These are phyloP conservation scores for Zygotorulaspora chibaensis DNA, from an alignment of 805 yeast species.

Conservation along the genomic window DNA sequence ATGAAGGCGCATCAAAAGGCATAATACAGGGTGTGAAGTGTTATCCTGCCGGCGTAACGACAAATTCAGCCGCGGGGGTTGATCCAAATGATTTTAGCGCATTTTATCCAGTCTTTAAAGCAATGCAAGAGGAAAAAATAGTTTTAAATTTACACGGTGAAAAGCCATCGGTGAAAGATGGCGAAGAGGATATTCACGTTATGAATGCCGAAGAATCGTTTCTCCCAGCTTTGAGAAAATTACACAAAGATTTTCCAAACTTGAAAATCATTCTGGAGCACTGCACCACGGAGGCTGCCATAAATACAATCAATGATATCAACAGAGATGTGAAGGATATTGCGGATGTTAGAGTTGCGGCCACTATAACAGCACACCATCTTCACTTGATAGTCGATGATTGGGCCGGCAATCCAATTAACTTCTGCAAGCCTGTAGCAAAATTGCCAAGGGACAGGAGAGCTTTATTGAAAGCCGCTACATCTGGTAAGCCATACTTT, in stretches of 20 bases:
- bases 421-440: constrained; percentile 97
- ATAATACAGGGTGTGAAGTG: constrained; percentile 87
- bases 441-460: constrained; percentile 80
- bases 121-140: constrained; percentile 73
- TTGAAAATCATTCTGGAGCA: constrained; percentile 87
- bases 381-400: constrained; percentile 81
- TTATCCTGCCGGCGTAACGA: constrained; percentile 99
- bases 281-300: constrained; percentile 88
- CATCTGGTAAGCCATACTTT: constrained; percentile 85
- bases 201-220: constrained; percentile 92
- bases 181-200: constrained; percentile 70
- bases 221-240: constrained; percentile 77
- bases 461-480: constrained; percentile 82
- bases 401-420: constrained; percentile 95
- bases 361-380: constrained; percentile 95
- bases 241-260: constrained; percentile 80
- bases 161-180: constrained; percentile 61
- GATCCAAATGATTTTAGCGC: constrained; percentile 86
- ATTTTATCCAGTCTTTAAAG: constrained; percentile 86
- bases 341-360: constrained; percentile 63
- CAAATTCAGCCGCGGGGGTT: constrained; percentile 88
- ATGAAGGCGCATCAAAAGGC: constrained; percentile 64
- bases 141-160: constrained; percentile 94
- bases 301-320: constrained; percentile 67
- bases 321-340: constrained; percentile 41